Base-by-base conservation (phyloP, 257 asterid genomes). In the Capsicum baccatum region DNA sequence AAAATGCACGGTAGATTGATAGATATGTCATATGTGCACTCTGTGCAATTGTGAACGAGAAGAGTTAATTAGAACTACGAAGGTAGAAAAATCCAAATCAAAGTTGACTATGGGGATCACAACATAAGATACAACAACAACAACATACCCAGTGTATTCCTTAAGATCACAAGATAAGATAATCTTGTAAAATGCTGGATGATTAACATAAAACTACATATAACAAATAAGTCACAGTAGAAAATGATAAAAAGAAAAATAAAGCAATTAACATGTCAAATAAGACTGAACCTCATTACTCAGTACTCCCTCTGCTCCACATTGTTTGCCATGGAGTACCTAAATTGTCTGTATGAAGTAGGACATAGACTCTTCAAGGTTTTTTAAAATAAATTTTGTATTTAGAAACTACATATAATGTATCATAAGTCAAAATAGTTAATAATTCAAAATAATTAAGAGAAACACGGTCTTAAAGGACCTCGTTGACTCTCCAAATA, bases 131-230 rank as follows among this genome's bases (percentile, higher is more conserved):
- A 26, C 33, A 26, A 26, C 33, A 26, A 26, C 33, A 26, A 26
- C 33, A 26, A 26, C 33, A 26, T 26, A 1, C 33, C 33, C 33
- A 26, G 33, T 26, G 1, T 26, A 26, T 26, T 26, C 33, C 33
- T 26, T 26, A 26, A 26, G 33, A 26, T 26, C 33, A 26, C 33
- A 1, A 26, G 33, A 26, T 35, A 68, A 37, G 50, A 67, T 35
- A 37, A 39, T 68, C 16, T 70, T 70, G 55, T 35, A 39, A 70
- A 44, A 70, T 70, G 35, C 79, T 17, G 15, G 79, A 70, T 70
- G 56, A 37, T 39, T 37, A 39, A 37, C 78, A 68, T 68, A 15
- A n/a, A 37, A 3, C n/a, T 13, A 1, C 54, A 68, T 68, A 42
- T 14, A 70, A 70, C 8, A 70, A 17, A 42, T 70, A 70, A 9